Evolutionary conservation across 306 rosid species (phyloP).

Genomic region (Quercus parvula): DNA sequence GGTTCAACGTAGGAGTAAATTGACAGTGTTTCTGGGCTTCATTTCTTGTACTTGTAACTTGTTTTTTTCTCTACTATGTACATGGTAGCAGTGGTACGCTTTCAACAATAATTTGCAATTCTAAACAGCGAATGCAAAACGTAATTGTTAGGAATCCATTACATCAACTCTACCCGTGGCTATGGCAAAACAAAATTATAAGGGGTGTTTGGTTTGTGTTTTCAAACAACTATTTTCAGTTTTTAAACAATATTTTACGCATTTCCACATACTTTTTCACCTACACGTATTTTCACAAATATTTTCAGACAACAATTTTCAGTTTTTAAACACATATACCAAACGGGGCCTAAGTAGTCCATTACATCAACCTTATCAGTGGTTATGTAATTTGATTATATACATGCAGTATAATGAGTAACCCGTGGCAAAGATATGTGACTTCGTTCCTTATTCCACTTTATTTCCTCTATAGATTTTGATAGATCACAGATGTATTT

Average conservation of each 20-base stretch:
- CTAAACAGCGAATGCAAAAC: neutral
- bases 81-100: neutral
- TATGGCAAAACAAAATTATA: neutral
- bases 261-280: too few relatives aligned
- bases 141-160: too few relatives aligned
- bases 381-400: neutral
- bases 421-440: neutral
- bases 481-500: neutral
- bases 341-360: neutral
- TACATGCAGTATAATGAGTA: neutral
- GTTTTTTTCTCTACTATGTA: neutral
- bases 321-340: too few relatives aligned
- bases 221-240: too few relatives aligned
- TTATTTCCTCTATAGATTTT: neutral
- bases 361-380: neutral
- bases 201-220: too few relatives aligned
- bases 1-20: neutral
- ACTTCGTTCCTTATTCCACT: too few relatives aligned
- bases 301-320: too few relatives aligned
- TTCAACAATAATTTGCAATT: neutral
- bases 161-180: too few relatives aligned
- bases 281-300: too few relatives aligned
- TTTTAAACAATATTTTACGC: too few relatives aligned
- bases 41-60: neutral
- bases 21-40: constrained; percentile 9